These are phyloP conservation scores for Steccherinum ochraceum DNA, from an alignment of 768 basidiomycete species.

Conservation along the genomic window DNA sequence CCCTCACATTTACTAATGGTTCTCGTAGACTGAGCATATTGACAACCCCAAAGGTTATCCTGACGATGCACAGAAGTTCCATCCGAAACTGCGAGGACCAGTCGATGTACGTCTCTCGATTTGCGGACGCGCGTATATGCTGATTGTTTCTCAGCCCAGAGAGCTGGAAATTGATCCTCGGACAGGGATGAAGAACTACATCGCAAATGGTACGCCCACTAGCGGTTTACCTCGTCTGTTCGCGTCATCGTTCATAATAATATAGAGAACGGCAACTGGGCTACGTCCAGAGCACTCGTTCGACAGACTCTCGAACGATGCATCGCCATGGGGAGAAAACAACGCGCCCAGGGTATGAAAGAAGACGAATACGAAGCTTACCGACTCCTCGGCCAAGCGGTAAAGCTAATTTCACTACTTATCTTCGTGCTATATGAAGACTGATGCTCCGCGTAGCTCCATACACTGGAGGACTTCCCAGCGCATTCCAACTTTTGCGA, in stretches of 20 bases:
- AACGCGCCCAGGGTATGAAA: conserved; percentile 51
- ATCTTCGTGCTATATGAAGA: conserved; percentile 2
- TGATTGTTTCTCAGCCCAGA: conserved; percentile 39
- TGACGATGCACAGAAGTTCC: conserved; percentile 74
- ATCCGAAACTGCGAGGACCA: conserved; percentile 73
- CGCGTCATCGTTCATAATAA: background rate
- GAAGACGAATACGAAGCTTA: conserved; percentile 75
- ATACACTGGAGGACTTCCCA: conserved; percentile 81
- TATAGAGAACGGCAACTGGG: conserved; percentile 71
- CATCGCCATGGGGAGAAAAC: conserved; percentile 68
- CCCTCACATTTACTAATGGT: no score
- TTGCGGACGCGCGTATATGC: background rate
- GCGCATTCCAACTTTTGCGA: conserved; percentile 93
- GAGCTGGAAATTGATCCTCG: conserved; percentile 82
- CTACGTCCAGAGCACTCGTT: conserved; percentile 77
- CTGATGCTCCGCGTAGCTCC: conserved; percentile 38
- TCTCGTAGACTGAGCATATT: conserved; percentile 83
- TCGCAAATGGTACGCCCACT: conserved; percentile 67
- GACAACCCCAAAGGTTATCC: conserved; percentile 92
- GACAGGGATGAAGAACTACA: conserved; percentile 95
- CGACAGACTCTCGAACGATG: conserved; percentile 70
- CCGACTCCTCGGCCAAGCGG: conserved; percentile 68
- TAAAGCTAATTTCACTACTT: conserved; percentile 32
- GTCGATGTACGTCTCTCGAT: conserved; percentile 48
- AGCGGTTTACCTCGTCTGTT: no score